These are phyloP conservation scores for Rhizopogon vinicolor DNA, from an alignment of 768 basidiomycete species.

Conservation along the genomic window DNA sequence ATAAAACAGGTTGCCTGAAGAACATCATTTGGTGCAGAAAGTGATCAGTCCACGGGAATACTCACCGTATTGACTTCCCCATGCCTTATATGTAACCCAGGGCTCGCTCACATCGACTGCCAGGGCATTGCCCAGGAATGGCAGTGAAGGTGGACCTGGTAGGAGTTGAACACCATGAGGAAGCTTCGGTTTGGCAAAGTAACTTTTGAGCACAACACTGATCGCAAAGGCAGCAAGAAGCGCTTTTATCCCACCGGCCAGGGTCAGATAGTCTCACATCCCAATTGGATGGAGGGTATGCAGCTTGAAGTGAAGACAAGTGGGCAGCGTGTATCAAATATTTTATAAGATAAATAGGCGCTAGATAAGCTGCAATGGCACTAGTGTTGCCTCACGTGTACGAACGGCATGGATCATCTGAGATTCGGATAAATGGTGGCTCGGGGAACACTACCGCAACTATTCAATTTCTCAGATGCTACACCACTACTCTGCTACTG, in stretches of 20 bases:
- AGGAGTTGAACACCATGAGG: not conserved
- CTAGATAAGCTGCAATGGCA: too few species aligned
- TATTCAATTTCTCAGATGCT: too few species aligned
- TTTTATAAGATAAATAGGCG: too few species aligned
- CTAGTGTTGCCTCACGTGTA: too few species aligned
- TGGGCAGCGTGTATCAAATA: too few species aligned
- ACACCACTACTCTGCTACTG: too few species aligned
- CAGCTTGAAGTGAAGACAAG: too few species aligned
- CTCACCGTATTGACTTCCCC: not conserved
- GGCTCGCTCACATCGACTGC: not conserved
- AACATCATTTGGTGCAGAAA: not conserved
- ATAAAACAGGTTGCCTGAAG: slow-evolving; percentile 3
- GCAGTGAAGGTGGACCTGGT: not conserved
- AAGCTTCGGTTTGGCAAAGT: not conserved
- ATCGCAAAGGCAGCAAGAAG: not conserved
- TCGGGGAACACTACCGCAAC: too few species aligned
- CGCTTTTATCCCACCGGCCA: not conserved
- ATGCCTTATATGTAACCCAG: not conserved
- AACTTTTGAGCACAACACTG: not conserved
- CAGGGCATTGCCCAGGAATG: not conserved
- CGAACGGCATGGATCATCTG: too few species aligned
- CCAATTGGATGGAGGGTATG: too few species aligned
- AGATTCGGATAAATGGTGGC: too few species aligned
- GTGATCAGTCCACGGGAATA: not conserved
- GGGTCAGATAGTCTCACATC: too few species aligned